phyloP scores from a whole-genome alignment of 371 early-diverging fungal species.

The Cladochytrium tenue region DNA sequence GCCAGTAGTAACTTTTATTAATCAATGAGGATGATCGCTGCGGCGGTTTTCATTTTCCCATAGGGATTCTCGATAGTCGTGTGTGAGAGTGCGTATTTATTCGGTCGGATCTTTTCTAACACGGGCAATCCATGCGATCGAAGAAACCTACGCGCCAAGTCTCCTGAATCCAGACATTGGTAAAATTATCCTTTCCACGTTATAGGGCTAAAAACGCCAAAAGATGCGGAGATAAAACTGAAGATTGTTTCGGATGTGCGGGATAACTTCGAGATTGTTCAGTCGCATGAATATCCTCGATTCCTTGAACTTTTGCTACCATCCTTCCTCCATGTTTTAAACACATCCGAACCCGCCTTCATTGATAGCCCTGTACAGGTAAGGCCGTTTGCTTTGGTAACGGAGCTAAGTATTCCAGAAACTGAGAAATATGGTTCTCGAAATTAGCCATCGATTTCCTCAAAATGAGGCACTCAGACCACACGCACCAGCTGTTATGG shows the following conservation, averaged over 20 bases:
- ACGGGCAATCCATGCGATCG: neutral
- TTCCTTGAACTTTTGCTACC: constrained; percentile 80
- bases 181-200: neutral
- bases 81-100: constrained; percentile 17
- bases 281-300: constrained; percentile 76
- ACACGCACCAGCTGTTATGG: constrained; percentile 55
- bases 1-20: no score
- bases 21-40: no score
- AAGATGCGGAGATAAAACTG: constrained; percentile 60
- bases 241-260: constrained; percentile 86
- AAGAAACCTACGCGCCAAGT: constrained; percentile 22
- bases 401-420: constrained; percentile 49
- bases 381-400: neutral
- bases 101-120: neutral
- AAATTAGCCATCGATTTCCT: constrained; percentile 90
- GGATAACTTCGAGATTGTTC: constrained; percentile 88
- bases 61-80: constrained; percentile 10
- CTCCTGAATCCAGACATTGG: constrained; percentile 22
- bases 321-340: constrained; percentile 75
- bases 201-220: neutral
- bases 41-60: no score
- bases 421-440: constrained; percentile 85
- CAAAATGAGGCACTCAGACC: constrained; percentile 75
- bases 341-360: constrained; percentile 78
- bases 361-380: neutral